Conservation (phyloP, 2,329 filamentous ascomycete genomes). For the Phaeosphaeriaceae sp. region DNA sequence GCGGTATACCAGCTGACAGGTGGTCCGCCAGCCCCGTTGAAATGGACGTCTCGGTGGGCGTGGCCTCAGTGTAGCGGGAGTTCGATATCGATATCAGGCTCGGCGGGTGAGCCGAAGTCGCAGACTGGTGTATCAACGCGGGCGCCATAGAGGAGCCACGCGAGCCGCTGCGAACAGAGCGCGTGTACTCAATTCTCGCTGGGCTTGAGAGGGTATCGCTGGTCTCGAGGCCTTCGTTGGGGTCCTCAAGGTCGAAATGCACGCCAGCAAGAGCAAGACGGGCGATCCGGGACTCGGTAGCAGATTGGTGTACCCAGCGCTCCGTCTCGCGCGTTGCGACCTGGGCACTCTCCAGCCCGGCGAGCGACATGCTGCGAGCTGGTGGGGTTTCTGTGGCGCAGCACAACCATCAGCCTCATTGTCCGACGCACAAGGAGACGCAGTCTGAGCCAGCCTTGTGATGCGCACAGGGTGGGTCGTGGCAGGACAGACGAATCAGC, state of each 20-base stretch:
- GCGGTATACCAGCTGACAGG: slow-evolving; percentile 20
- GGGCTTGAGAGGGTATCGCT: slow-evolving; percentile 14
- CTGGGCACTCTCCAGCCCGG: slow-evolving; percentile 29
- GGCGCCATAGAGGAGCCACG: slow-evolving; percentile 41
- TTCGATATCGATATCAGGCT: slow-evolving; percentile 32
- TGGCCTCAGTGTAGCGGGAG: slow-evolving; percentile 27
- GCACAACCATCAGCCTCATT: slow-evolving; percentile 18
- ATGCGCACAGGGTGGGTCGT: not conserved
- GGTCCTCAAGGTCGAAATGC: slow-evolving; percentile 17
- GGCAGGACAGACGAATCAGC: slow-evolving; percentile 13
- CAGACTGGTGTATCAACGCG: slow-evolving; percentile 36
- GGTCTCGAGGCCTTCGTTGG: slow-evolving; percentile 16
- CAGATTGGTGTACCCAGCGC: slow-evolving; percentile 34
- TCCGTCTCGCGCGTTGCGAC: slow-evolving; percentile 27
- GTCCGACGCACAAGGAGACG: slow-evolving; percentile 2
- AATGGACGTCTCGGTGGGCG: slow-evolving; percentile 35
- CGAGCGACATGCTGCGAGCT: slow-evolving; percentile 24
- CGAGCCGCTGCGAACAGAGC: slow-evolving; percentile 18
- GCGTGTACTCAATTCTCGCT: slow-evolving; percentile 14
- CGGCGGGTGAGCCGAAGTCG: slow-evolving; percentile 27
- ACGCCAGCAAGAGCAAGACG: slow-evolving; percentile 24
- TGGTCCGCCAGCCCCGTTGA: slow-evolving; percentile 32
- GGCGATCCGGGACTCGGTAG: slow-evolving; percentile 29
- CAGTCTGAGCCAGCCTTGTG: slow-evolving; percentile 14
- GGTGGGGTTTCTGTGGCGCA: slow-evolving; percentile 26